phyloP scores from a whole-genome alignment of 345 rosid genomes.

The Boechera stricta region DNA sequence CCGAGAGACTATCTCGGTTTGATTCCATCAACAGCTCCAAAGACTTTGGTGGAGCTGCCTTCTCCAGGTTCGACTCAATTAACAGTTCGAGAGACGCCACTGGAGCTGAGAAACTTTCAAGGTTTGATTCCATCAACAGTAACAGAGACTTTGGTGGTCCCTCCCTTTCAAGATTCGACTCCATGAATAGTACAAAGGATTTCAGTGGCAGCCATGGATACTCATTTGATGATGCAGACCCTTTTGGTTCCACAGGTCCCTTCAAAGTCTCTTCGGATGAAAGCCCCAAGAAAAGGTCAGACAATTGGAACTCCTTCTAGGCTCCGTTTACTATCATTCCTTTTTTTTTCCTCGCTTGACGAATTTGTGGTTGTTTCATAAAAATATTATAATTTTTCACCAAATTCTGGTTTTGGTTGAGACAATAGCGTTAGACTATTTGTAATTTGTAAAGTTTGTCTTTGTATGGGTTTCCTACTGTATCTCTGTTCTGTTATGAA shows the following conservation, averaged over 20 bases:
- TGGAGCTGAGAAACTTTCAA: constrained; percentile 43
- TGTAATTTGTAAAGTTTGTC: constrained; percentile 46
- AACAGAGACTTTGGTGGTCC: constrained; percentile 51
- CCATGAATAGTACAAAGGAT: constrained; percentile 59
- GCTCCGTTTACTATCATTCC: constrained; percentile 15
- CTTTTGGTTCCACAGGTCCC: constrained; percentile 88
- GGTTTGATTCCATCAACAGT: constrained; percentile 51
- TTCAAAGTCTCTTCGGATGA: constrained; percentile 80
- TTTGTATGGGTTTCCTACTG: constrained; percentile 30
- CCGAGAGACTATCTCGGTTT: constrained; percentile 70
- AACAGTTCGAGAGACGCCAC: constrained; percentile 52
- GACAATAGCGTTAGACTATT: constrained; percentile 40
- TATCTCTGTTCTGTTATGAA: constrained; percentile 42
- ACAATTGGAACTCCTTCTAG: constrained; percentile 73
- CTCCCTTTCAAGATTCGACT: constrained; percentile 51
- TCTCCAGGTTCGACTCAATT: constrained; percentile 54
- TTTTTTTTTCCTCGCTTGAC: constrained; percentile 23
- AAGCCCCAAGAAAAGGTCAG: constrained; percentile 66
- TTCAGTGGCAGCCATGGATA: constrained; percentile 58
- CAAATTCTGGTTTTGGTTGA: constrained; percentile 37
- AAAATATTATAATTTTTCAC: constrained; percentile 5
- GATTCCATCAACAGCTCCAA: constrained; percentile 64
- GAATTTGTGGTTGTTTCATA: constrained; percentile 29
- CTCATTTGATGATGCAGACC: constrained; percentile 87
- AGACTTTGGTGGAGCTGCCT: constrained; percentile 53